Evolutionary conservation across 768 basidiomycete genomes (phyloP), one percentile per base, ranked within the genome.

Genomic region (Sarcodon aspratus): DNA sequence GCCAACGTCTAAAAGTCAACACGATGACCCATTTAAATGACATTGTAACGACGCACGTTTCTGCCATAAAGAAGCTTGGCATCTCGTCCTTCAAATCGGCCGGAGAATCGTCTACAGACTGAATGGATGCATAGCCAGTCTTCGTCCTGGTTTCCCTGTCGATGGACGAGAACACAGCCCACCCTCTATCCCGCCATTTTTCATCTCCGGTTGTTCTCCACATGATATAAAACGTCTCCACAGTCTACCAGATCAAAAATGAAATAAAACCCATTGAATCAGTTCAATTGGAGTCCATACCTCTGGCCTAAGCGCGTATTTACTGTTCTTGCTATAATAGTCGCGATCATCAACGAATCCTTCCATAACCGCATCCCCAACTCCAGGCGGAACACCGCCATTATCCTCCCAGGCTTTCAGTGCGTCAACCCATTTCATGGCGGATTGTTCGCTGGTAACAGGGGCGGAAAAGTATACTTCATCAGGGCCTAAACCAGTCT

Each of bases 221-320:
- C 49, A 89, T 60, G 13, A 87, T 56, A 59, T 80, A 87, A 49
- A 89, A 61, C 9, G 80, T 82, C 59, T 89, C 86, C 4, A 89
- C 56, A 7, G 87, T 78, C 85, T 89, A 13, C 27, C 40, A 27
- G 13, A 17, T 48, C 17, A n/a, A 31, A 47, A 31, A 49, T 18
- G 53, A 21, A 12, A 33, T 59, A 15, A 13, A 10, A 37, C 6
- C 4, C n/a, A 21, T 6, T 36, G 15, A 18, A 7, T 33, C 32
- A 13, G 3, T 7, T 51, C 15, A 17, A 9, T 13, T 42, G 27
- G 7, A 44, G 15, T 10, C 52, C 76, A 32, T 40, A 83, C 85
- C 76, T 88, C 85, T 1, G 86, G 86, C 31, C 86, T 64, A 47
- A 87, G 59, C 34, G 82, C 62, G 62, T 86, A 86, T 15, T 54